Conservation (phyloP, 805 yeast genomes). For the Tetrapisispora taiwanensis region DNA sequence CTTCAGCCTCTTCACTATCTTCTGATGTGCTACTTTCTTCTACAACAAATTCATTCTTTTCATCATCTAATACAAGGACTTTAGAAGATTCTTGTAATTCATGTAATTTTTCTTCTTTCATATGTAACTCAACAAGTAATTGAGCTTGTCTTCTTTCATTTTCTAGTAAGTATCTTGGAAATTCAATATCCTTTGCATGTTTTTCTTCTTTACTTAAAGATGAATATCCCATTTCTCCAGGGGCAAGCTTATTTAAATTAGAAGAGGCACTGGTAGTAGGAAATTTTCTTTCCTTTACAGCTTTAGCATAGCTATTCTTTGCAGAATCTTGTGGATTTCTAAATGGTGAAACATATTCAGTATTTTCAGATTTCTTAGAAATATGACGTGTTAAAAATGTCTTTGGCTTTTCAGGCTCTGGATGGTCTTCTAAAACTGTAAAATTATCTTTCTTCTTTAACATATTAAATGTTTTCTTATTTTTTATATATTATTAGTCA, state of each 20-base stretch:
- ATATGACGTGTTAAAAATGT: background rate
- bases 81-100: conserved; percentile 19
- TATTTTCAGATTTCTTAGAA: background rate
- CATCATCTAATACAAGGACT: conserved; percentile 3
- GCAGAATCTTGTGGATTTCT: conserved; percentile 2
- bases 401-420: background rate
- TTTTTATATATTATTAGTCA: no score
- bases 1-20: background rate
- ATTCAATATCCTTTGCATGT: conserved; percentile 24
- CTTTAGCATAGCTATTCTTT: background rate
- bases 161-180: conserved; percentile 20
- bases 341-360: conserved; percentile 7
- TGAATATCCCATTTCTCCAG: conserved; percentile 22
- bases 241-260: conserved; percentile 10
- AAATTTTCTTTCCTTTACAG: conserved; percentile 6
- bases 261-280: conserved; percentile 27
- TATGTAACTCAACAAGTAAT: conserved; percentile 13
- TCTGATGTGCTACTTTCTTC: conserved; percentile 1
- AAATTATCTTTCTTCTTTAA: background rate
- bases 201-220: conserved; percentile 11
- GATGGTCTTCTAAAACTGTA: background rate
- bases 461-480: background rate
- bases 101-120: conserved; percentile 16
- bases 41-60: background rate
- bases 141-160: conserved; percentile 21